These are phyloP conservation scores for Rhododendron williamsianum DNA, from an alignment of 148 eudicot species.

Conservation along the genomic window DNA sequence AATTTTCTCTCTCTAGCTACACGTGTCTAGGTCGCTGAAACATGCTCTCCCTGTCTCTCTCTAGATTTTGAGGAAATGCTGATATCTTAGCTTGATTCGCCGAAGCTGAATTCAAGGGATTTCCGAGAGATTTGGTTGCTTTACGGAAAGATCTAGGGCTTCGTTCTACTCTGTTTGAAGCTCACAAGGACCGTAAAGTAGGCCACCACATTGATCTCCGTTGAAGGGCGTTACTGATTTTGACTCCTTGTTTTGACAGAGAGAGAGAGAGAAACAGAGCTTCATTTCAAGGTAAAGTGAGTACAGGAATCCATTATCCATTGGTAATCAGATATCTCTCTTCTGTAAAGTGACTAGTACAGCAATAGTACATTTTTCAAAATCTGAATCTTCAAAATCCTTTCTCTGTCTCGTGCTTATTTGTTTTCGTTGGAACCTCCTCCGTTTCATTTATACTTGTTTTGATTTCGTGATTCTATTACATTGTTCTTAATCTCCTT, in stretches of 20 bases:
- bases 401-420: not conserved
- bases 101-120: constrained; percentile 1
- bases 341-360: not conserved
- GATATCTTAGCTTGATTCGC: constrained; percentile 3
- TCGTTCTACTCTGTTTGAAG: not conserved
- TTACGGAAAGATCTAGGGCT: not conserved
- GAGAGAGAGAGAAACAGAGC: not conserved
- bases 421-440: constrained; percentile 1
- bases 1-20: not conserved
- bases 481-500: not conserved
- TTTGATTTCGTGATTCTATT: not conserved
- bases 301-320: not conserved
- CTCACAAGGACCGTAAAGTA: not conserved
- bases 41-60: not conserved
- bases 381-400: constrained; percentile 1
- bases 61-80: not conserved
- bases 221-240: not conserved
- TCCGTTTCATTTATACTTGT: not conserved
- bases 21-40: not conserved
- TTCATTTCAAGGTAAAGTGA: constrained; percentile 10
- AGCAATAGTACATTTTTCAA: not conserved
- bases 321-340: not conserved
- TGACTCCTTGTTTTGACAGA: too few species aligned
- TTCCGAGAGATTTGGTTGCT: constrained; percentile 2
- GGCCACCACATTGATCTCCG: not conserved